phyloP scores from a whole-genome alignment of 2,329 filamentous ascomycete species.

The Berkeleyomyces rouxiae region DNA sequence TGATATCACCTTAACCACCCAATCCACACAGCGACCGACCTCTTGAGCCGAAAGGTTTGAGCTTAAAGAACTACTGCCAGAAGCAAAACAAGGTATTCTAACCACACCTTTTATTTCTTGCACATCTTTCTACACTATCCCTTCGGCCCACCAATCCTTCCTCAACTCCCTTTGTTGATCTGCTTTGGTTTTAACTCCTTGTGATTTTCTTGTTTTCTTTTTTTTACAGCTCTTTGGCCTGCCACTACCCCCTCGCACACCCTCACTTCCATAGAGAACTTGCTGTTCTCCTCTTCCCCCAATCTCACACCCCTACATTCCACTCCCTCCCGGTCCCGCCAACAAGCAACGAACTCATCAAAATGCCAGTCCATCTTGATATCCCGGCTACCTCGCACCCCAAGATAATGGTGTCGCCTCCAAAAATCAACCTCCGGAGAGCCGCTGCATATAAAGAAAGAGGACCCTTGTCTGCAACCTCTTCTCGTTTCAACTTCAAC shows the following conservation, averaged over 20 bases:
- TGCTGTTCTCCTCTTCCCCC: neutral
- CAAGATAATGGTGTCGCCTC: slow-evolving; percentile 36
- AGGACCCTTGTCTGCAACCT: slow-evolving; percentile 41
- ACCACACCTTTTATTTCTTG: neutral
- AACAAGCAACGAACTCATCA: slow-evolving; percentile 7
- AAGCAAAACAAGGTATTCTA: neutral
- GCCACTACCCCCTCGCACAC: neutral
- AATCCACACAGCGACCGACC: neutral
- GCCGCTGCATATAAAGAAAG: slow-evolving; percentile 42
- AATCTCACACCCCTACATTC: neutral
- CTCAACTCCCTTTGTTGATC: neutral
- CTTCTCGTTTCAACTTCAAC: slow-evolving; percentile 47
- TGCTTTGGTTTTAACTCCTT: neutral
- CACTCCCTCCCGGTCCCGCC: neutral
- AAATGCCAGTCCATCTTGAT: slow-evolving; percentile 32
- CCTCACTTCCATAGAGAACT: neutral
- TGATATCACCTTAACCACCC: neutral
- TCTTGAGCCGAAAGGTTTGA: neutral
- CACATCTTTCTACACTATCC: neutral
- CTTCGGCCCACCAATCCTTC: neutral
- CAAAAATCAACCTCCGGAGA: slow-evolving; percentile 41
- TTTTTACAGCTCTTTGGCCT: neutral
- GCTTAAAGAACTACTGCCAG: neutral
- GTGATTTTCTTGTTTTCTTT: neutral
- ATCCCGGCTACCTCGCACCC: slow-evolving; percentile 28